Evolutionary conservation across 345 rosid species (phyloP).

Genomic region (Hevea brasiliensis): DNA sequence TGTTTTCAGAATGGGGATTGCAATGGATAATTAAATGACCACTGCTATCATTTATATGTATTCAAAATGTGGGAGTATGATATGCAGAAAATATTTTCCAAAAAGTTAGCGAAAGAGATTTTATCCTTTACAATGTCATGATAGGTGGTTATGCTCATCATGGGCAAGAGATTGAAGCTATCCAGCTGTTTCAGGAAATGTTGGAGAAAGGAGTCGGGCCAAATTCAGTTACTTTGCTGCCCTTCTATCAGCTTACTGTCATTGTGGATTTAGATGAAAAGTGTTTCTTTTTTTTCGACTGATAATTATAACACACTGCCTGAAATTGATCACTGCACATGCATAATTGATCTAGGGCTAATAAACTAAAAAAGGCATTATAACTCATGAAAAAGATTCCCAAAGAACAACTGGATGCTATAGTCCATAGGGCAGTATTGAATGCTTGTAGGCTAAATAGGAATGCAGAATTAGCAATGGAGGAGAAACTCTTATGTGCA

Average conservation of each 20-base stretch:
- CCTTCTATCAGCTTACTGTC: slow-evolving; percentile 69
- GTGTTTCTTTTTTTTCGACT: slow-evolving; percentile 48
- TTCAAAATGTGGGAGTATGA: slow-evolving; percentile 62
- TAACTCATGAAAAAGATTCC: slow-evolving; percentile 52
- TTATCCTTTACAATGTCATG: slow-evolving; percentile 66
- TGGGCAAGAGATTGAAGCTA: slow-evolving; percentile 50
- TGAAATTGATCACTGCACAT: slow-evolving; percentile 61
- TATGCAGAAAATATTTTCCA: slow-evolving; percentile 62
- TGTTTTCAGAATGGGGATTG: slow-evolving; percentile 46
- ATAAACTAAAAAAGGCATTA: slow-evolving; percentile 54
- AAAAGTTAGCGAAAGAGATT: slow-evolving; percentile 40
- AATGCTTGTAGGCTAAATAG: slow-evolving; percentile 66
- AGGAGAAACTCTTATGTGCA: slow-evolving; percentile 67
- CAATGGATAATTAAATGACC: slow-evolving; percentile 53
- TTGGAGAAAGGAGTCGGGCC: slow-evolving; percentile 49
- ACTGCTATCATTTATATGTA: slow-evolving; percentile 70
- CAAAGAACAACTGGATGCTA: slow-evolving; percentile 40
- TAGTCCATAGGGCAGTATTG: slow-evolving; percentile 63
- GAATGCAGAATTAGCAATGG: slow-evolving; percentile 57
- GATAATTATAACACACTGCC: slow-evolving; percentile 50
- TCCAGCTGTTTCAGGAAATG: slow-evolving; percentile 58
- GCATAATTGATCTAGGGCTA: slow-evolving; percentile 85
- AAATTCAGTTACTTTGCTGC: slow-evolving; percentile 58
- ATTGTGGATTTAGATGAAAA: slow-evolving; percentile 61
- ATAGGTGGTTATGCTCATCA: slow-evolving; percentile 72